Evolutionary conservation across 2,329 filamentous ascomycete species (phyloP).

Genomic region (Penicillium frequentans): DNA sequence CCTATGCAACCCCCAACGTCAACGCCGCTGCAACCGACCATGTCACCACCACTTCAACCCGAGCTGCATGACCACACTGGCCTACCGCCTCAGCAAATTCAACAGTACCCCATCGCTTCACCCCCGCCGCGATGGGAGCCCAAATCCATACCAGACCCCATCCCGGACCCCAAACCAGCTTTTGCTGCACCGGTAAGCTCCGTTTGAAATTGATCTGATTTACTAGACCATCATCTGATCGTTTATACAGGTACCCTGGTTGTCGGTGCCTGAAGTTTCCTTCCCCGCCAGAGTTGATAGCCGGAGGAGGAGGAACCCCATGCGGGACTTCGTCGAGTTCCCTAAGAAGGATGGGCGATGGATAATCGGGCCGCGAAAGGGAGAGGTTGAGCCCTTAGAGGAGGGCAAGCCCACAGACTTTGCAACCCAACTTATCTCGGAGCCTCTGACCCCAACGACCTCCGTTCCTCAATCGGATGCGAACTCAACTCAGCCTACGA

Average conservation of each 20-base stretch:
- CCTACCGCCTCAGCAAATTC: slow-evolving; percentile 22
- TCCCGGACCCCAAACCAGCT: slow-evolving; percentile 30
- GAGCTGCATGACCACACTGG: slow-evolving; percentile 30
- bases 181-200: slow-evolving; percentile 52
- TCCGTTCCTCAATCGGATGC: slow-evolving; percentile 60
- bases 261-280: slow-evolving; percentile 54
- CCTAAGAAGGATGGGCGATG: slow-evolving; percentile 46
- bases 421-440: slow-evolving; percentile 31
- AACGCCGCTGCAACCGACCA: slow-evolving; percentile 37
- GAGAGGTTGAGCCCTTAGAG: slow-evolving; percentile 12
- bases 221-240: slow-evolving; percentile 11
- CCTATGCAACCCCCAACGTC: slow-evolving; percentile 39
- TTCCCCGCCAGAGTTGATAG: slow-evolving; percentile 55
- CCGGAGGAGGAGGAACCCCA: slow-evolving; percentile 40
- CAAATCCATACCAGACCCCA: slow-evolving; percentile 22
- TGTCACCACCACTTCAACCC: slow-evolving; percentile 35
- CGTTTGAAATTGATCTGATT: background rate
- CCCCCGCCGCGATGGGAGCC: slow-evolving; percentile 26
- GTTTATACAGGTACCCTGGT: slow-evolving; percentile 56
- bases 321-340: slow-evolving; percentile 49
- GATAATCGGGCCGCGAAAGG: slow-evolving; percentile 20
- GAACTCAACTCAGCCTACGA: slow-evolving; percentile 56
- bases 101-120: slow-evolving; percentile 37
- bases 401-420: slow-evolving; percentile 20
- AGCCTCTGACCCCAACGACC: slow-evolving; percentile 58